phyloP scores from a whole-genome alignment of 345 rosid species.

The Cardamine chenopodiifolia region DNA sequence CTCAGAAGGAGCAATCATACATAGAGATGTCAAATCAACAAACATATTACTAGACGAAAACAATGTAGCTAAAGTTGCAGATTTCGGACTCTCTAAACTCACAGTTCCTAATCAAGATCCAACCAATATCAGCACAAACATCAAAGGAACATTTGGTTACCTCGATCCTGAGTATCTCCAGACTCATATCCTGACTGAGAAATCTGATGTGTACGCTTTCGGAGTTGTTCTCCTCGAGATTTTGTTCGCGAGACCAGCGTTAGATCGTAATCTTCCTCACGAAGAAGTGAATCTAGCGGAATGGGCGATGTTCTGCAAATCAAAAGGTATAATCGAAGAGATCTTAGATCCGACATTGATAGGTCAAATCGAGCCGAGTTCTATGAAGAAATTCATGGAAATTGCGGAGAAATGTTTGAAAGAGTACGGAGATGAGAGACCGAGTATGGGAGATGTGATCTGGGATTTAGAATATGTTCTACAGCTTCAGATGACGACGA shows the following conservation, averaged over 20 bases:
- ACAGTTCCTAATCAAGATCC: slow-evolving; percentile 39
- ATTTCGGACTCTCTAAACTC: slow-evolving; percentile 40
- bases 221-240: slow-evolving; percentile 43
- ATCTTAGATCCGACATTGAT: slow-evolving; percentile 28
- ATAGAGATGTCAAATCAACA: slow-evolving; percentile 44
- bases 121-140: slow-evolving; percentile 4
- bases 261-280: background rate
- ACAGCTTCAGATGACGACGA: slow-evolving; percentile 30
- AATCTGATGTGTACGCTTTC: slow-evolving; percentile 38
- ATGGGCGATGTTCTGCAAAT: slow-evolving; percentile 30
- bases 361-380: slow-evolving; percentile 23
- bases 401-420: slow-evolving; percentile 63
- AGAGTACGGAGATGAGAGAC: slow-evolving; percentile 54
- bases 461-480: slow-evolving; percentile 47
- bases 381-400: slow-evolving; percentile 51
- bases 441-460: slow-evolving; percentile 59
- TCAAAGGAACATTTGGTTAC: slow-evolving; percentile 46
- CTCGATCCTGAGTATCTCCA: slow-evolving; percentile 37
- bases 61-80: slow-evolving; percentile 33
- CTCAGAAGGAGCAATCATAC: slow-evolving; percentile 44
- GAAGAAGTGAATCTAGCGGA: slow-evolving; percentile 36
- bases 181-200: slow-evolving; percentile 26
- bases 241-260: slow-evolving; percentile 40
- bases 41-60: slow-evolving; percentile 44
- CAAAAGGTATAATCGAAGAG: slow-evolving; percentile 23